Base-by-base conservation (phyloP, 2,329 filamentous ascomycete species). In the Trichophyton rubrum region DNA sequence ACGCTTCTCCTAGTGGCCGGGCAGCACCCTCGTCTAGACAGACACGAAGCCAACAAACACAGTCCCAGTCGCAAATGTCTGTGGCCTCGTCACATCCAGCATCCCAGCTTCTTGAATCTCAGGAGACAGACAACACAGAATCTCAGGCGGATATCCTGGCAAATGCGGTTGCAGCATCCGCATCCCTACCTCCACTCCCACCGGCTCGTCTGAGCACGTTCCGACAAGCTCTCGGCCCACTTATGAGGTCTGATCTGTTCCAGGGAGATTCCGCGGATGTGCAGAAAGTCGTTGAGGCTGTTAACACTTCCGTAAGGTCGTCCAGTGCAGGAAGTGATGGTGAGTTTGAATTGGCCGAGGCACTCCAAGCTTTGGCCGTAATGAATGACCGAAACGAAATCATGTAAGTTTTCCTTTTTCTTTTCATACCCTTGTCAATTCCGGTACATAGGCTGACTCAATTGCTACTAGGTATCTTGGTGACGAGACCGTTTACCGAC, bases 381-480 rank as follows among this genome's bases (percentile, higher is more conserved):
- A 85, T 99, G 83, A 86, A 89, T 68, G 85, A 88, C 65, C 79
- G 81, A 67, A 96, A 96, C 73, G 86, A 92, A 77, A 85, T 99
- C 70, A 99, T 99, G 91, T 92, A 78, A 82, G 88, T 84, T 22
- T 15, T 38, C 38, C 61, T 47, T 47, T 47, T 56, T 65, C 80
- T 80, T 81, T 59, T 9, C 13, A 38, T 60, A 11, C 51, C n/a
- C 43, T 56, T 65, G 11, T 38, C 3, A 13, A 13, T 38, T 38
- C 33, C 9, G 61, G 13, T 4, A 49, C 45, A 49, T 24, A 7
- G 15, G 11, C 45, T 49, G 45, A 49, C 45, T 27, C 43, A 22
- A 65, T 60, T 64, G 38, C 17, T 27, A 33, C 53, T 62, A 77
- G 74, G 74, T 78, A 73, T 67, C 72, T 76, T 53, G 75, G 70